Evolutionary conservation across 768 basidiomycete genomes (phyloP), one percentile per base, ranked within the genome.

Genomic region (Leccinum uliginosum): DNA sequence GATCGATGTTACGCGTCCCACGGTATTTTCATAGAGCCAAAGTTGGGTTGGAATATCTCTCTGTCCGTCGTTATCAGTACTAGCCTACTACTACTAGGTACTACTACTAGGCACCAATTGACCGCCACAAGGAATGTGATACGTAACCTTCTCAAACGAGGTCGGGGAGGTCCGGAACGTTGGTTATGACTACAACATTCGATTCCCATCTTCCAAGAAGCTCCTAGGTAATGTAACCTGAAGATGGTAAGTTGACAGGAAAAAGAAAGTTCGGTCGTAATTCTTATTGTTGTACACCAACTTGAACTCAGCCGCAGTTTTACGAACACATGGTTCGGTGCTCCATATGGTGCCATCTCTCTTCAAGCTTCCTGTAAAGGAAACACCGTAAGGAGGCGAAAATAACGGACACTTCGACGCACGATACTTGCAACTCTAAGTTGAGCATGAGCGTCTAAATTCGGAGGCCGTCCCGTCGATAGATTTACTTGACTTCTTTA

Each of bases 321-420:
- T 17, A 51, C 52, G 44, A 48, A 53, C 9, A 29, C 6, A 32
- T 29, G 21, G 17, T 56, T 45, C 51, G 52, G 45, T 32, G 30
- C 51, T 47, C 55, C 56, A 21, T 44, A 35, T 23, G 46, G 44
- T 27, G n/a, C 34, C 35, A 30, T 43, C 32, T 43, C 32, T 43
- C 50, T 50, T 48, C 23, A 53, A 47, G 27, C 52, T 60, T 58
- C 64, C 57, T 58, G 46, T 46, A 59, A 58, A 50, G 49, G 48
- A 21, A 55, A 45, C 43, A 23, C 45, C 46, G 27, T 50, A 32
- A 32, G 30, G 58, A 58, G 50, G 59, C 68, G 64, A 70, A 65
- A 67, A 63, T 27, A 51, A 55, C 70, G 68, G 67, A 58, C 9
- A 26, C 15, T 59, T 58, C 47, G 32, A 47, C 5, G 23, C 21